Evolutionary conservation across 768 basidiomycete genomes (phyloP).

Genomic region (Leucocoprinus leucothites): DNA sequence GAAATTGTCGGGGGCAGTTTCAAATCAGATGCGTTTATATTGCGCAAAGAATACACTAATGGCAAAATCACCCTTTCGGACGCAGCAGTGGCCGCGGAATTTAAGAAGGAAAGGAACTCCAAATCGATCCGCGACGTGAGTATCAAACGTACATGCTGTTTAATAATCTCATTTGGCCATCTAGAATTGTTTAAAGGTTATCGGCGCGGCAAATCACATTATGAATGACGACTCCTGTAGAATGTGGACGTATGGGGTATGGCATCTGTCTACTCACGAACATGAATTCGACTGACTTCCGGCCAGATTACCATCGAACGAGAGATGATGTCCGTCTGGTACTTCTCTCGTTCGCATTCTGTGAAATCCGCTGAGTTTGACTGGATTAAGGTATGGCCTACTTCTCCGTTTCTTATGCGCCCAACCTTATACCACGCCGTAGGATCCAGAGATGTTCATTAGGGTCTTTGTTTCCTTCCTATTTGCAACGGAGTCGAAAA

Average conservation of each 20-base stretch:
- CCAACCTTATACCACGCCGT: not conserved
- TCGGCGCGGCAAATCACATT: not conserved
- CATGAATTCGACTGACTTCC: not conserved
- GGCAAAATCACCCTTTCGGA: not conserved
- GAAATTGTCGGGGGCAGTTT: not conserved
- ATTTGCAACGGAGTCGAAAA: not conserved
- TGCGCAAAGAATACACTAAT: not conserved
- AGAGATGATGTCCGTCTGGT: not conserved
- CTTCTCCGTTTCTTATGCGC: too few species aligned
- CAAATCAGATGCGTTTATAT: not conserved
- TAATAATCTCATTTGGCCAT: not conserved
- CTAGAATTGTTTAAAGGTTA: not conserved
- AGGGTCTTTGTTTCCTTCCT: constrained; percentile 5
- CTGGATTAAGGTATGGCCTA: not conserved
- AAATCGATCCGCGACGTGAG: not conserved
- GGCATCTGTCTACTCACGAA: not conserved
- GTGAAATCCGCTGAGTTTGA: constrained; percentile 1
- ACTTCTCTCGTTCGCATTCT: constrained; percentile 6
- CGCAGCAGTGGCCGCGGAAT: not conserved
- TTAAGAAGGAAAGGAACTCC: not conserved
- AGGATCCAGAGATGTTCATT: constrained; percentile 5
- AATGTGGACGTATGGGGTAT: not conserved
- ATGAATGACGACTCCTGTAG: constrained; percentile 6
- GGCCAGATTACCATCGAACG: constrained; percentile 2
- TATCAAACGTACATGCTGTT: not conserved